Evolutionary conservation across 257 asterid species (phyloP).

Genomic region (Mitragyna speciosa): DNA sequence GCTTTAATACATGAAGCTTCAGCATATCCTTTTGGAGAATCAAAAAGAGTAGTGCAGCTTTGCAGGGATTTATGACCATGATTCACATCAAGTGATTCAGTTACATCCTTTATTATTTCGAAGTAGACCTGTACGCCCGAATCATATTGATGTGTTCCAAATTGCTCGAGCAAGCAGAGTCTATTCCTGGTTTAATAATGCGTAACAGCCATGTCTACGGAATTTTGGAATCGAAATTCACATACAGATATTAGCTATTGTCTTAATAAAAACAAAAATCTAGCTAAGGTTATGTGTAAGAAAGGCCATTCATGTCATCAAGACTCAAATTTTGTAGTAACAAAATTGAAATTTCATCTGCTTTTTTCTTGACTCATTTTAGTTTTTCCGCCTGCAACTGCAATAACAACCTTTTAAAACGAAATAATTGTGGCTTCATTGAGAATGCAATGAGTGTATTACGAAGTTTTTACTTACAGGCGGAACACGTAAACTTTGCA

Average conservation of each 20-base stretch:
- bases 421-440: background rate
- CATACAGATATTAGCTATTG: background rate
- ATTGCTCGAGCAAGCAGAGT: background rate
- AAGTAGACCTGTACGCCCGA: background rate
- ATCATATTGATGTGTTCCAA: background rate
- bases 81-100: too few relatives aligned
- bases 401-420: background rate
- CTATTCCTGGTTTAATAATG: background rate
- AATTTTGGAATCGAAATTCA: too few relatives aligned
- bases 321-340: background rate
- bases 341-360: background rate
- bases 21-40: background rate
- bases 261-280: too few relatives aligned
- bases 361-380: background rate
- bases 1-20: background rate
- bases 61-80: background rate
- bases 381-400: background rate
- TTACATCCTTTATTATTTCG: too few relatives aligned
- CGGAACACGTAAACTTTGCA: slow-evolving; percentile 10
- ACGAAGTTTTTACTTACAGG: slow-evolving; percentile 11
- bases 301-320: background rate
- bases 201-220: background rate
- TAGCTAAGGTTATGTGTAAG: too few relatives aligned
- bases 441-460: background rate
- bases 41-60: too few relatives aligned